These are phyloP conservation scores for Globisporangium spinosum DNA, from an alignment of 352 stramenopile genomes.

Conservation along the genomic window DNA sequence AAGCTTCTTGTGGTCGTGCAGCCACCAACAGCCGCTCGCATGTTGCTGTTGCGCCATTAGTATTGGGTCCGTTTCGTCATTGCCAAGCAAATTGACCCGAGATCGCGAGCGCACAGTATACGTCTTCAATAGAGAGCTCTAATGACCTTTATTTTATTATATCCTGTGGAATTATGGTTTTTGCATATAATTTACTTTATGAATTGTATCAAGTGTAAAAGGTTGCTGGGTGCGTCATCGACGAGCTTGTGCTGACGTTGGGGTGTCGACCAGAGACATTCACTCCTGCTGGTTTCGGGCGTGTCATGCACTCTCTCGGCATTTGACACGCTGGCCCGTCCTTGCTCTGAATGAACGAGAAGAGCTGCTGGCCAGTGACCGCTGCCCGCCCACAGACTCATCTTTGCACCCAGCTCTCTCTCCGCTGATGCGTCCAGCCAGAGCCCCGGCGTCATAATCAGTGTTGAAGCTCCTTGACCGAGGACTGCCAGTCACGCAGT, in stretches of 20 bases:
- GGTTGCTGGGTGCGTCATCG: slow-evolving; percentile 7
- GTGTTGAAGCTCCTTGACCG: slow-evolving; percentile 12
- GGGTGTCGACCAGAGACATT: slow-evolving; percentile 3
- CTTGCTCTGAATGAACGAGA: slow-evolving; percentile 9
- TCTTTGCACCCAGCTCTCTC: background rate
- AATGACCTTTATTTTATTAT: too few relatives aligned
- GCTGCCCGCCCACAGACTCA: background rate
- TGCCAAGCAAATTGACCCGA: too few relatives aligned
- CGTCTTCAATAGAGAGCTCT: too few relatives aligned
- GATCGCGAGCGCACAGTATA: too few relatives aligned
- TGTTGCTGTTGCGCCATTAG: slow-evolving; percentile 12
- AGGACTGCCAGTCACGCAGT: background rate
- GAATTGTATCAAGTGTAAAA: background rate
- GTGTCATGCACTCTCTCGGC: background rate
- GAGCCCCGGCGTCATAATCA: slow-evolving; percentile 16
- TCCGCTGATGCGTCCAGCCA: slow-evolving; percentile 6
- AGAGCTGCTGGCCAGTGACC: background rate
- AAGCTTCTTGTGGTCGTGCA: slow-evolving; percentile 52
- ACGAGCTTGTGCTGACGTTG: background rate
- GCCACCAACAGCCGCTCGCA: slow-evolving; percentile 58
- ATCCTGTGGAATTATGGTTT: too few relatives aligned
- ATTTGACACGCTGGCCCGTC: slow-evolving; percentile 7
- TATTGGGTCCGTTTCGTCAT: background rate
- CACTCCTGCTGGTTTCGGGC: slow-evolving; percentile 4
- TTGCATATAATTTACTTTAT: background rate